Evolutionary conservation across 768 basidiomycete species (phyloP), one percentile per base, ranked within the genome.

Genomic region (Pisolithus tinctorius): DNA sequence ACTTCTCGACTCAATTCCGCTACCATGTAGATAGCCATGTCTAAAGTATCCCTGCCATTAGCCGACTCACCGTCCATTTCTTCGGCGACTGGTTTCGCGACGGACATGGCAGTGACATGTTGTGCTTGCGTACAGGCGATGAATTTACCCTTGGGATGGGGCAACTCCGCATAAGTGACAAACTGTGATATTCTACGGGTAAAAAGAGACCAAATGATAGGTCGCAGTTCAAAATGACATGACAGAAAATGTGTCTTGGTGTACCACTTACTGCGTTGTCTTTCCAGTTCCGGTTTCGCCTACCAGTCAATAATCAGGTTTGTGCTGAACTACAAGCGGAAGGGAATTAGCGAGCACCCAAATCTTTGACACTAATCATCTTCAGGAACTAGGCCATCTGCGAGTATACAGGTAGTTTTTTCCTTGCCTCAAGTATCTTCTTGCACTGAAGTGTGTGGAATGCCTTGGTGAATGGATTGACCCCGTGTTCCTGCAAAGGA

Each of bases 41-140:
- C 17, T 8, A 31, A 27, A 57, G 50, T 17, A 48, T 6, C 25
- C 20, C 30, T 31, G 8, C 45, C 47, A 20, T 20, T 20, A n/a
- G 26, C n/a, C 26, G 31, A 31, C 89, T 60, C 59, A 92, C 92
- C 91, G 66, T 98, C 95, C 93, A 98, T 94, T 69, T 98, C 95
- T 63, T 98, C 95, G 4, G 95, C 93, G 2, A 99, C 95, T 71
- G 95, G 93, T 67, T 95, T 94, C 23, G 95, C 95, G 2, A 97
- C 95, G 14, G 89, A 92, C 92, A 96, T 97, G 10, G 95, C 93
- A 10, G 95, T 93, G 4, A 99, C 93, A 72, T 95, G 80, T 60
- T 95, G 78, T 1, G 95, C 94, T 64, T 99, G 95, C 2, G 95
- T 99, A 62, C 95, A 99, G 0, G 95, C 95, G 3, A 99, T 84